A percentile compares a stretch with the other conserved stretches of the same genome.
phyloP scores from a whole-genome alignment of 2,329 filamentous ascomycete genomes.

The Amesomyces nigricolor region DNA sequence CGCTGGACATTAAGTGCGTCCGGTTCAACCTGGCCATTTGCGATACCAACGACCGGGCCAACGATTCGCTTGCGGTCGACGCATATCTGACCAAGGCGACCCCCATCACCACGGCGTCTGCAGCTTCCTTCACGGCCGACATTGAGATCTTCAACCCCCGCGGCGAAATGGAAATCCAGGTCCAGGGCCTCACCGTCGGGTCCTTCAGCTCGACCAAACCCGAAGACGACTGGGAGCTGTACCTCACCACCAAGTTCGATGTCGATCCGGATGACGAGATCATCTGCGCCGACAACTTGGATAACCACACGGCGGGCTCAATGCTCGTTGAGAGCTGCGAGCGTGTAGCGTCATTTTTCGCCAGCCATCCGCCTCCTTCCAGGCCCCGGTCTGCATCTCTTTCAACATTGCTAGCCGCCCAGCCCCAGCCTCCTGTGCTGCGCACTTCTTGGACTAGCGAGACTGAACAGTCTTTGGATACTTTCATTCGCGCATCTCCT shows the following conservation, averaged over 20 bases:
- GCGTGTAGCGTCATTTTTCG: slow-evolving; percentile 33
- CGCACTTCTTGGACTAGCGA: slow-evolving; percentile 25
- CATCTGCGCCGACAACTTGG: slow-evolving; percentile 16
- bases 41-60: slow-evolving; percentile 9
- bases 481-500: slow-evolving; percentile 31
- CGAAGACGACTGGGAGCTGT: slow-evolving; percentile 33
- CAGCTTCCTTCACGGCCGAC: slow-evolving; percentile 34
- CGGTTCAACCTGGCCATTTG: slow-evolving; percentile 35
- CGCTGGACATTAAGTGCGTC: slow-evolving; percentile 31
- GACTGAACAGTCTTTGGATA: slow-evolving; percentile 28
- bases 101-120: slow-evolving; percentile 21
- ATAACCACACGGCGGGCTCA: slow-evolving; percentile 9
- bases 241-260: slow-evolving; percentile 33
- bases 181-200: slow-evolving; percentile 32
- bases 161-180: slow-evolving; percentile 31
- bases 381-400: not conserved
- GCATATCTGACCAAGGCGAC: slow-evolving; percentile 30
- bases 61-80: slow-evolving; percentile 28
- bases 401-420: not conserved
- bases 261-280: slow-evolving; percentile 39
- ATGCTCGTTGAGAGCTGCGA: slow-evolving; percentile 34
- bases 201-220: slow-evolving; percentile 30
- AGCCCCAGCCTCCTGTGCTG: not conserved
- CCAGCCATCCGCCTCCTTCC: not conserved
- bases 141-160: slow-evolving; percentile 31